Evolutionary conservation across 1,284 basidiomycete species (phyloP), one percentile per base, ranked within the genome.

Genomic region (Pseudozyma sp.): DNA sequence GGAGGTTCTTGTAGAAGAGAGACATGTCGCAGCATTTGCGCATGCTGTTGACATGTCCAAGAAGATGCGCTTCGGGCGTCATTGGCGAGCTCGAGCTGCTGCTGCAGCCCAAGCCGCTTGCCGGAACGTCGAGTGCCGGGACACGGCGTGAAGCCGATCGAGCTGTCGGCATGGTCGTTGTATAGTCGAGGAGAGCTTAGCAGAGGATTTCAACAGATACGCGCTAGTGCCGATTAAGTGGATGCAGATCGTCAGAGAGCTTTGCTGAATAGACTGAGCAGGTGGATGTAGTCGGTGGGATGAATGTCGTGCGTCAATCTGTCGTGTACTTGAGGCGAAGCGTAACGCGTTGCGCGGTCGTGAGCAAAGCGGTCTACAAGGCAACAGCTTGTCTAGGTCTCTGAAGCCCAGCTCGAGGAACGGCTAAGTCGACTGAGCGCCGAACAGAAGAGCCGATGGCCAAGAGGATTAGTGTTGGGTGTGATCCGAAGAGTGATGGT

Each of bases 1-100:
- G 51, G 9, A 73, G 31, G 39, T 55, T 63, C 45, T 62, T 58
- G 58, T 68, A 45, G 46, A 78, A 70, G 30, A 63, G 62, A n/a
- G 71, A 67, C 64, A 73, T 69, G 56, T 74, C 67, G 54, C 69
- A 72, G 61, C 65, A 70, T 51, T 61, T 70, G 51, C 77, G 66
- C 44, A 77, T 68, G 63, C 62, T 69, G 67, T 78, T 78, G 57
- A 74, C 70, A 47, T 78, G 65, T 7, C 16, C 40, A 29, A 77
- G 70, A 34, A 77, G 70, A 43, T 67, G 56, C 13, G 37, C 37
- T 24, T 68, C 66, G n/a, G 65, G 61, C 4, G 61, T 68, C 31
- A 49, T n/a, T 3, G 61, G 60, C 5, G 65, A 68, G 3, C 59
- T 47, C 11, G 50, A 50, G 43, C 46, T 56, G 42, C 56, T 64